phyloP scores from a whole-genome alignment of 2,329 filamentous ascomycete species.

The Pleoardoris graminearum region DNA sequence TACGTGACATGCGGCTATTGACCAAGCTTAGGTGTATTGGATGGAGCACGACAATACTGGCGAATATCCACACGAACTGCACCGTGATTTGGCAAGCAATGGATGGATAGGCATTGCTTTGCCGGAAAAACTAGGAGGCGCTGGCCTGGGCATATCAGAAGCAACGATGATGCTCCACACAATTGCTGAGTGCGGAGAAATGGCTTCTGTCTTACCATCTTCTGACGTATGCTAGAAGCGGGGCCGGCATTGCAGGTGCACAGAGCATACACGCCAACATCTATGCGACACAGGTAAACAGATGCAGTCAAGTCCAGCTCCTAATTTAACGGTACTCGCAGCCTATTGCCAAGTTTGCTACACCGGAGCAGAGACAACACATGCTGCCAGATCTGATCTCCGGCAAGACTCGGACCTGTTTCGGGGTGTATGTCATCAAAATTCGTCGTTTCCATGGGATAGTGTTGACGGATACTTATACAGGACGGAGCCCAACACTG shows the following conservation, averaged over 20 bases:
- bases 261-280: conserved; percentile 65
- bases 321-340: conserved; percentile 38
- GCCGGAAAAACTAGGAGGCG: conserved; percentile 72
- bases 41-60: conserved; percentile 70
- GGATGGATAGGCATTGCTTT: conserved; percentile 83
- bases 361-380: conserved; percentile 62
- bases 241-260: conserved; percentile 73
- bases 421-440: conserved; percentile 61
- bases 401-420: conserved; percentile 73
- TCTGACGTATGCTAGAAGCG: conserved; percentile 45
- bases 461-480: background rate
- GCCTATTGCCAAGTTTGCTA: conserved; percentile 72
- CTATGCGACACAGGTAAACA: conserved; percentile 64
- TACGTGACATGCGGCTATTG: background rate
- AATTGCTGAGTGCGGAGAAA: conserved; percentile 62
- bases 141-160: conserved; percentile 76
- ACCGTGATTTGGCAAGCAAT: conserved; percentile 71
- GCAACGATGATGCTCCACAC: conserved; percentile 87
- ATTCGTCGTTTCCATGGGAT: background rate
- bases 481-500: conserved; percentile 78
- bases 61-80: conserved; percentile 73
- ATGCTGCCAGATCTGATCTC: conserved; percentile 72
- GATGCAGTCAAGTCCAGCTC: background rate
- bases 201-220: too few relatives aligned
- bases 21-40: conserved; percentile 67